Conservation (phyloP, 352 stramenopile genomes). For the Phytophthora constricta region DNA sequence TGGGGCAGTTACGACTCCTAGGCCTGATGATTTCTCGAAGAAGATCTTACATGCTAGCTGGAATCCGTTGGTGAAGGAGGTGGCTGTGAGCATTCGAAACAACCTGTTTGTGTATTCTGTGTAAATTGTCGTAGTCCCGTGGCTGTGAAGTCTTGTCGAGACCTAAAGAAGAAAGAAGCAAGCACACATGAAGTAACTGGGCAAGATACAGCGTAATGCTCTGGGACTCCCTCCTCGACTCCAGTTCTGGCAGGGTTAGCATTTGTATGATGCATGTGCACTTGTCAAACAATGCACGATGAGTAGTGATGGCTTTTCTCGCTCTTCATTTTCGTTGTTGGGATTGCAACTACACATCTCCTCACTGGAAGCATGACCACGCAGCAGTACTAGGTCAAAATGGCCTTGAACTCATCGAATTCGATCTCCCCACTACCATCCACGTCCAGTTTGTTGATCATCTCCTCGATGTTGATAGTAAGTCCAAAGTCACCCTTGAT, state of each 20-base stretch:
- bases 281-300: too few species aligned
- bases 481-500: constrained; percentile 96
- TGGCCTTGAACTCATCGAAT: constrained; percentile 96
- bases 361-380: too few species aligned
- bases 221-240: background rate
- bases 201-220: background rate
- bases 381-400: constrained; percentile 84
- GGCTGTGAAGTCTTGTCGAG: constrained; percentile 10
- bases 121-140: constrained; percentile 24
- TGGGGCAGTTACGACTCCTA: constrained; percentile 34
- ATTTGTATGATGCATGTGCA: too few species aligned
- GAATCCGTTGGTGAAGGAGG: constrained; percentile 81
- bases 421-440: constrained; percentile 96
- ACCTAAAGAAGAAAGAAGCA: background rate
- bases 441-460: constrained; percentile 97
- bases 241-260: background rate
- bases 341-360: too few species aligned
- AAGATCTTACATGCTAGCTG: constrained; percentile 90
- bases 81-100: constrained; percentile 85
- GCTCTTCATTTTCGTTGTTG: too few species aligned
- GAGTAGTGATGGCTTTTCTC: background rate
- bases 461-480: constrained; percentile 97
- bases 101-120: constrained; percentile 85
- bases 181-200: background rate
- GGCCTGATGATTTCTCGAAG: constrained; percentile 80